Conservation (phyloP, 352 stramenopile genomes). For the Pythium plurisporium region DNA sequence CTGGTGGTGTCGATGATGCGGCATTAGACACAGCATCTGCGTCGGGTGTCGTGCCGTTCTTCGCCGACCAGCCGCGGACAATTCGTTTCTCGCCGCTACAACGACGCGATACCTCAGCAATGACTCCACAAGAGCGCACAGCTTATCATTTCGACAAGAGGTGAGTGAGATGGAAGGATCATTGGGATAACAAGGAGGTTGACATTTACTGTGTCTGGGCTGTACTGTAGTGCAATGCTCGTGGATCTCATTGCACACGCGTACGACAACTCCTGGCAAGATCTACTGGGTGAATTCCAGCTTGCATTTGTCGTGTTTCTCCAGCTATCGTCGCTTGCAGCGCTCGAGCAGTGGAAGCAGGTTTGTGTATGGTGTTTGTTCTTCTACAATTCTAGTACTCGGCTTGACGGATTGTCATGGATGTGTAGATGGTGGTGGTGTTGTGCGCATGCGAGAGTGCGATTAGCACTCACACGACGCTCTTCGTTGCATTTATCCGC, state of each 20-base stretch:
- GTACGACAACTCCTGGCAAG: slow-evolving; percentile 41
- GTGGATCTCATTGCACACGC: slow-evolving; percentile 29
- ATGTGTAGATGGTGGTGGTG: slow-evolving; percentile 30
- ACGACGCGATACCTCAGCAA: slow-evolving; percentile 27
- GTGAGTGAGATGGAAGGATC: slow-evolving; percentile 19
- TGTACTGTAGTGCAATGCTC: slow-evolving; percentile 33
- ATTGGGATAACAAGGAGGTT: not conserved
- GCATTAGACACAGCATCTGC: slow-evolving; percentile 12
- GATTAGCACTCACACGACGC: slow-evolving; percentile 9
- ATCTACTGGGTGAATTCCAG: slow-evolving; percentile 91
- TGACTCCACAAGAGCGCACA: slow-evolving; percentile 54
- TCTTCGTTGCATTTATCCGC: slow-evolving; percentile 30
- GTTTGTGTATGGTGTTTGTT: too few species aligned
- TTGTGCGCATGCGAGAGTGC: slow-evolving; percentile 33
- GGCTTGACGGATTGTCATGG: too few species aligned
- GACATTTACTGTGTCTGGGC: not conserved
- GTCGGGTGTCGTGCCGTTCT: slow-evolving; percentile 51
- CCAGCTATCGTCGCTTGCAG: slow-evolving; percentile 89
- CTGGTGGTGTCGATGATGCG: slow-evolving; percentile 56
- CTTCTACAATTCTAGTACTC: too few species aligned
- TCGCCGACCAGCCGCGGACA: slow-evolving; percentile 67
- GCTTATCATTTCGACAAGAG: slow-evolving; percentile 76
- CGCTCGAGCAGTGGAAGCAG: slow-evolving; percentile 92
- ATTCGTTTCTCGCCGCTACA: slow-evolving; percentile 61
- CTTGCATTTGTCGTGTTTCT: slow-evolving; percentile 93